Conservation (phyloP, 1,284 basidiomycete genomes). For the Wolfiporia cocos region DNA sequence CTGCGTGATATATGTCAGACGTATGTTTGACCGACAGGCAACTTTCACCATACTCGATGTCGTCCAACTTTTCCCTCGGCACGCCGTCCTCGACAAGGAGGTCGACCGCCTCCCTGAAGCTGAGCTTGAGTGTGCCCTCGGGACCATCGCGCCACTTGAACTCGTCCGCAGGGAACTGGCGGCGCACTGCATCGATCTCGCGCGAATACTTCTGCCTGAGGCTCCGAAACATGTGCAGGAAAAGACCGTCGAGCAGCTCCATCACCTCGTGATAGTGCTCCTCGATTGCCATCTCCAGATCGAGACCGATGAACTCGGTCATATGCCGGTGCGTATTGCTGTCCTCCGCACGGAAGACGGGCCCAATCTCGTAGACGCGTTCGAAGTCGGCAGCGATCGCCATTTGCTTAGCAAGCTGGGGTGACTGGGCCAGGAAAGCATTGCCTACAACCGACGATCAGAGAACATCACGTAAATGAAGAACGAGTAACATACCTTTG, state of each 20-base stretch:
- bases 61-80: slow-evolving; percentile 68
- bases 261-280: slow-evolving; percentile 98
- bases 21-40: neutral
- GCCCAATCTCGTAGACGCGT: slow-evolving; percentile 94
- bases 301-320: slow-evolving; percentile 98
- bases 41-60: slow-evolving; percentile 69
- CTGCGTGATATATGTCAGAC: slow-evolving; percentile 31
- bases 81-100: slow-evolving; percentile 84
- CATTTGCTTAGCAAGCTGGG: slow-evolving; percentile 99
- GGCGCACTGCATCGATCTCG: slow-evolving; percentile 78
- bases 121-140: slow-evolving; percentile 76
- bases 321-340: slow-evolving; percentile 97
- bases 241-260: slow-evolving; percentile 80
- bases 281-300: slow-evolving; percentile 98
- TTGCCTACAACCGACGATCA: slow-evolving; percentile 47
- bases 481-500: slow-evolving; percentile 58
- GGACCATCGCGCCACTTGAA: slow-evolving; percentile 84
- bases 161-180: slow-evolving; percentile 88
- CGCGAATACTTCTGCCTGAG: slow-evolving; percentile 73
- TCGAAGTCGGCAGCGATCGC: slow-evolving; percentile 98
- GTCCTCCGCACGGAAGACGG: slow-evolving; percentile 97
- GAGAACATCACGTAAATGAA: neutral
- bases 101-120: slow-evolving; percentile 85
- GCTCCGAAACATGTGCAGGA: slow-evolving; percentile 80
- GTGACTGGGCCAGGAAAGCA: slow-evolving; percentile 94